phyloP scores from a whole-genome alignment of 2,329 filamentous ascomycete species.

The Paracamarosporium sp. region DNA sequence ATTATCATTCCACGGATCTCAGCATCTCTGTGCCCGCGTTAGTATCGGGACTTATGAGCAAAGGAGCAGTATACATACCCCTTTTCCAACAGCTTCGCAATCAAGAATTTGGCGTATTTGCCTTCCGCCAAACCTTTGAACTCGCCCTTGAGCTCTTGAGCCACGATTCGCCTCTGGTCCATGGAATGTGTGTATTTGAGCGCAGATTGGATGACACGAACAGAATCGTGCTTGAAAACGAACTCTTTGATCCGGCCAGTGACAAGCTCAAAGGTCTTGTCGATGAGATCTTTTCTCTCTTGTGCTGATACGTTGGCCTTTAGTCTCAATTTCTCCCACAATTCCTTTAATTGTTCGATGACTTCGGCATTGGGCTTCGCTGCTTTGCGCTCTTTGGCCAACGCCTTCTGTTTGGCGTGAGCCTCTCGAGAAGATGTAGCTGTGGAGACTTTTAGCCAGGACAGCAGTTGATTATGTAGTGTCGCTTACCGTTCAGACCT shows the following conservation, averaged over 20 bases:
- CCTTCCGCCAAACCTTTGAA: slow-evolving; percentile 89
- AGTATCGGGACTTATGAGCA: background rate
- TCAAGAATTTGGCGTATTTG: slow-evolving; percentile 95
- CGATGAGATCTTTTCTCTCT: slow-evolving; percentile 84
- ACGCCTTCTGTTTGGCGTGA: slow-evolving; percentile 89
- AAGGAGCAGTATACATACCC: slow-evolving; percentile 47
- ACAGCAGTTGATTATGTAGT: background rate
- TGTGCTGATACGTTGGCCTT: slow-evolving; percentile 93
- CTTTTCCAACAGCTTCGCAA: slow-evolving; percentile 94
- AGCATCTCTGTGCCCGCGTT: slow-evolving; percentile 63
- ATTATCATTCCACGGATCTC: slow-evolving; percentile 89
- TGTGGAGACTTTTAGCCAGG: slow-evolving; percentile 38
- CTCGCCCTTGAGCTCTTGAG: slow-evolving; percentile 81
- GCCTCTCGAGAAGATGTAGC: slow-evolving; percentile 81
- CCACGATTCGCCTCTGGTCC: slow-evolving; percentile 85
- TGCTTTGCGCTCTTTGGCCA: slow-evolving; percentile 87
- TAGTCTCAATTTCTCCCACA: slow-evolving; percentile 91
- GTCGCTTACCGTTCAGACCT: slow-evolving; percentile 33
- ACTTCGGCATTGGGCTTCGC: slow-evolving; percentile 92
- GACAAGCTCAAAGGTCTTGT: slow-evolving; percentile 89
- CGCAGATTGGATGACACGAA: slow-evolving; percentile 94
- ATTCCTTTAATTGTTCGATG: slow-evolving; percentile 88
- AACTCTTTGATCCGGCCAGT: slow-evolving; percentile 93
- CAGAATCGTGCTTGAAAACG: slow-evolving; percentile 97
- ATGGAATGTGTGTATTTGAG: slow-evolving; percentile 86